Percentiles rank a stretch among this genome's conserved stretches.
Conservation (phyloP, 495 filamentous ascomycete genomes). For the Bathelium albidoporum region DNA sequence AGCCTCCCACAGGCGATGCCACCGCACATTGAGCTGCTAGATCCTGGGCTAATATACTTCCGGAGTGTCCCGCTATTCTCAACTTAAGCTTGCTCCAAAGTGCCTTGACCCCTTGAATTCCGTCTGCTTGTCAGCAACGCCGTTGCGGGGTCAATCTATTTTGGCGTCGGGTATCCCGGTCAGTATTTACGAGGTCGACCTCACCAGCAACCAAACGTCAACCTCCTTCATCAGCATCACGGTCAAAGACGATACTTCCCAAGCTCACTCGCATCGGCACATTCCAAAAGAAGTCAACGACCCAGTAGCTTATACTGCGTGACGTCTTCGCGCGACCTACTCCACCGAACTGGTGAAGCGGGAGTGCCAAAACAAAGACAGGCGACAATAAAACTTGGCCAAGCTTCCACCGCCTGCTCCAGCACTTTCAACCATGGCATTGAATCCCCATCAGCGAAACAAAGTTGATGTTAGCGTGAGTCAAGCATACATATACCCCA, state of each 20-base stretch:
- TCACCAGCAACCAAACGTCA: not conserved
- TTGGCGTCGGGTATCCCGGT: not conserved
- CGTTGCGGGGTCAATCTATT: not conserved
- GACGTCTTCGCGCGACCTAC: not conserved
- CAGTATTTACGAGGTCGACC: not conserved
- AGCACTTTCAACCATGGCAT: conserved; percentile 8
- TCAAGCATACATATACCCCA: conserved; percentile 10
- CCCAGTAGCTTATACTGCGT: not conserved
- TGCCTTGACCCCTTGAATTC: not conserved
- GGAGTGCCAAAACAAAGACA: not conserved
- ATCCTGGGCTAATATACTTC: too few relatives aligned
- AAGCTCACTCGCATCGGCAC: too few relatives aligned
- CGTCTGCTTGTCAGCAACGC: not conserved
- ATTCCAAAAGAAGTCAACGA: too few relatives aligned
- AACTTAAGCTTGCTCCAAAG: not conserved
- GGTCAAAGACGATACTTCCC: too few relatives aligned
- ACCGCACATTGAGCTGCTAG: too few relatives aligned
- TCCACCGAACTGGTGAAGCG: not conserved
- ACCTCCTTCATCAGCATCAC: not conserved
- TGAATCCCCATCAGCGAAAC: conserved; percentile 96
- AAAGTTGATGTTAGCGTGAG: conserved; percentile 91
- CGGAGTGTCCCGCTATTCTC: too few relatives aligned
- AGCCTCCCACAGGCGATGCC: too few relatives aligned
- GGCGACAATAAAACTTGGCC: not conserved
- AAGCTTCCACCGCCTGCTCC: not conserved